Conservation (phyloP, 2,329 filamentous ascomycete species). For the Metarhizium guizhouense region DNA sequence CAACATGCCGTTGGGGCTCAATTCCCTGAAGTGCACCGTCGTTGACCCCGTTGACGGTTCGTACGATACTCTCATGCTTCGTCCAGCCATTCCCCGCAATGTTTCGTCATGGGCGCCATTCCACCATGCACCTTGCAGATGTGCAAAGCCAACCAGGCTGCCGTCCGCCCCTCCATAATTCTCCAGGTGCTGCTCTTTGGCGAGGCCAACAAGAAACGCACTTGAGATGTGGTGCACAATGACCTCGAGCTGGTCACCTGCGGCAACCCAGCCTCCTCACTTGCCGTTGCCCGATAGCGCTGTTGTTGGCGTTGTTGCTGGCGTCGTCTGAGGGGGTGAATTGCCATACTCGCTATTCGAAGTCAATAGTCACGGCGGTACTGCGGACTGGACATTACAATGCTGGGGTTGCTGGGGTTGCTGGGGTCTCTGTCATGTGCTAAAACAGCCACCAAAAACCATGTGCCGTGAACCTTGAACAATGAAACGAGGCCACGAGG, state of each 20-base stretch:
- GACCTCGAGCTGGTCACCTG: too few species aligned
- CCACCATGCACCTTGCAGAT: not conserved
- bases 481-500: too few species aligned
- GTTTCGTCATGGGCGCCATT: not conserved
- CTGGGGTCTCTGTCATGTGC: not conserved
- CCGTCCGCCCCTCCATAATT: not conserved
- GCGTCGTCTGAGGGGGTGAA: not conserved
- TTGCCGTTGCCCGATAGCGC: not conserved
- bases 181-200: not conserved
- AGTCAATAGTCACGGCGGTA: not conserved
- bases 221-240: too few species aligned
- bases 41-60: too few species aligned
- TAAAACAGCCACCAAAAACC: not conserved
- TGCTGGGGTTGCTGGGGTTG: not conserved
- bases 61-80: too few species aligned
- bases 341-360: not conserved
- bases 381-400: not conserved
- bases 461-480: too few species aligned
- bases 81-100: not conserved
- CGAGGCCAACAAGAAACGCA: not conserved
- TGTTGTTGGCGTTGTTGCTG: not conserved
- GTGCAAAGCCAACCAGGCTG: too few species aligned
- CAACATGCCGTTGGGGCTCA: too few species aligned
- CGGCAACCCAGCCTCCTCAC: not conserved
- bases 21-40: too few species aligned